Evolutionary conservation across 495 filamentous ascomycete genomes (phyloP).

Genomic region (Penicillium silybi): DNA sequence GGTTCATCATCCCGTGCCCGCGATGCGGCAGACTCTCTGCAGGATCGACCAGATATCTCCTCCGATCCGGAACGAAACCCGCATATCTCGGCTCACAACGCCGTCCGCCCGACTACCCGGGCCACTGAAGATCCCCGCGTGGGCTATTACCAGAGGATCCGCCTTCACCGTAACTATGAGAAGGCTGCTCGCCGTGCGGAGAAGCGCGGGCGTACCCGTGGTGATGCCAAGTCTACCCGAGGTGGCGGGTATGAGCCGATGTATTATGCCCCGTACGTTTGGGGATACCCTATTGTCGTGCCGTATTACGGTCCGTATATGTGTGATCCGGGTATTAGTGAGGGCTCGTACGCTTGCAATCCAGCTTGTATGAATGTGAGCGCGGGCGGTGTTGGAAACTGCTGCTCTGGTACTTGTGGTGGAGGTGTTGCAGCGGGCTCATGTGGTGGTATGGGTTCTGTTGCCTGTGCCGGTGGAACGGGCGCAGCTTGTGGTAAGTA

Average conservation of each 20-base stretch:
- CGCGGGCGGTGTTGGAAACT: conserved; percentile 40
- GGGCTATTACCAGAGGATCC: conserved; percentile 18
- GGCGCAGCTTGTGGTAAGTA: conserved; percentile 35
- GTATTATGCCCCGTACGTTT: conserved; percentile 31
- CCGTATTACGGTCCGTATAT: conserved; percentile 52
- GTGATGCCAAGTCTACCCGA: conserved; percentile 29
- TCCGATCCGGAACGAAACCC: conserved; percentile 57
- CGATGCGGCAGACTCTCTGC: conserved; percentile 43
- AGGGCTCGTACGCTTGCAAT: conserved; percentile 39
- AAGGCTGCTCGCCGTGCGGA: conserved; percentile 58
- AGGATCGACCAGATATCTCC: conserved; percentile 51
- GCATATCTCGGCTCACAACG: conserved; percentile 72
- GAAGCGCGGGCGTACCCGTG: conserved; percentile 49
- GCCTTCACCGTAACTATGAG: conserved; percentile 51
- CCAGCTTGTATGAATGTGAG: conserved; percentile 43
- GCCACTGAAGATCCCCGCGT: conserved; percentile 4
- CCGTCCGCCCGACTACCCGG: conserved; percentile 27
- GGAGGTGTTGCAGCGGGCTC: conserved; percentile 52
- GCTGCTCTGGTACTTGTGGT: conserved; percentile 47
- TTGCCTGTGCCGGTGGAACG: conserved; percentile 33
- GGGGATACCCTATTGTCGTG: conserved; percentile 47
- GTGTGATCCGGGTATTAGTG: conserved; percentile 43
- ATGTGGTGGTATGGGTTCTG: conserved; percentile 42
- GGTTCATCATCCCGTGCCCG: conserved; percentile 29
- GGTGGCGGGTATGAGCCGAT: conserved; percentile 27